These are phyloP conservation scores for Solanum virginianum DNA, from an alignment of 257 asterid genomes.

Conservation along the genomic window DNA sequence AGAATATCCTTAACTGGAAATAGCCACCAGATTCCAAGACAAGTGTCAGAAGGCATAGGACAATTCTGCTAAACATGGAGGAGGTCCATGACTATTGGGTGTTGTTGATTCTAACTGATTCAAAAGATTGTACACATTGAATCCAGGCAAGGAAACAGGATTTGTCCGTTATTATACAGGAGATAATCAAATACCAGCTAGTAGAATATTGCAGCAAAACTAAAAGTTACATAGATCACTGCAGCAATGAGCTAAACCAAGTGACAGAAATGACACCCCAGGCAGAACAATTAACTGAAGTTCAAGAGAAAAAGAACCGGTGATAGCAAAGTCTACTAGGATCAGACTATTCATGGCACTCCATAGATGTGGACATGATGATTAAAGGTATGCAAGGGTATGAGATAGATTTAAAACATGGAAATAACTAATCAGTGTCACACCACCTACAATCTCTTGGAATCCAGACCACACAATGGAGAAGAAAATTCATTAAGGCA, in stretches of 20 bases:
- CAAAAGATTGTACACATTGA: too few species aligned
- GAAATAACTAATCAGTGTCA: background rate
- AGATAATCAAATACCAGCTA: background rate
- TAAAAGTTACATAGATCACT: background rate
- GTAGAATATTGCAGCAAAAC: background rate
- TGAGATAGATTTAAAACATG: background rate
- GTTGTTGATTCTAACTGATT: too few species aligned
- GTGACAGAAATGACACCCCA: background rate
- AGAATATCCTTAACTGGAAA: background rate
- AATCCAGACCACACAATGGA: background rate
- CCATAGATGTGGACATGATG: background rate
- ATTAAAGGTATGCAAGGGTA: background rate
- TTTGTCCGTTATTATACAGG: background rate
- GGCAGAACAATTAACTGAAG: background rate
- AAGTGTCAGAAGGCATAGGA: too few species aligned
- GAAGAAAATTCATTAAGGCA: background rate
- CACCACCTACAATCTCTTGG: background rate
- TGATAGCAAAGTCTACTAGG: background rate
- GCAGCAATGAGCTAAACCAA: background rate
- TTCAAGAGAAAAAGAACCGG: background rate
- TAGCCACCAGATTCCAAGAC: background rate
- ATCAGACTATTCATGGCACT: background rate
- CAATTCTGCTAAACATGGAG: too few species aligned
- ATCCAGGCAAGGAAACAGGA: background rate
- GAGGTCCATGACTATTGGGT: too few species aligned